Conservation (phyloP, 1,284 basidiomycete genomes). For the Naganishia cerealis region DNA sequence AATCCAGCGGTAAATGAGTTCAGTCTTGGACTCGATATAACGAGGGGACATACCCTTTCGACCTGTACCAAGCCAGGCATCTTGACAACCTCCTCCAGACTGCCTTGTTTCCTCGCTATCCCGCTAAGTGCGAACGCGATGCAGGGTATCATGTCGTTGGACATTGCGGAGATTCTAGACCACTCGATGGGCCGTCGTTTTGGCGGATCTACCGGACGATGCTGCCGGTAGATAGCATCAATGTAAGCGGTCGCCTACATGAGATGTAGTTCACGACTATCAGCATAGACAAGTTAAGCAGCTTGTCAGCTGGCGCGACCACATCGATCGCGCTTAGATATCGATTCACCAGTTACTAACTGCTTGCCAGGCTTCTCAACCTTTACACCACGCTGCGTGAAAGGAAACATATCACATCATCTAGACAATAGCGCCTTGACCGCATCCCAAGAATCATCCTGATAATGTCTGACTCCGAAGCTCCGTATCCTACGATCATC, state of each 20-base stretch:
- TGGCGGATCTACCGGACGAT: not conserved
- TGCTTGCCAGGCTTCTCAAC: no score
- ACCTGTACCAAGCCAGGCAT: conserved; percentile 19
- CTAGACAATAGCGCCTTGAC: no score
- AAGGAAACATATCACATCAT: no score
- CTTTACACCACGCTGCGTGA: no score
- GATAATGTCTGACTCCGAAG: conserved; percentile 34
- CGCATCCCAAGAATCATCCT: no score
- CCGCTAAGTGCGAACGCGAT: conserved; percentile 14
- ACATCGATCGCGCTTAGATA: conserved; percentile 6
- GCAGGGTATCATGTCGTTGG: conserved; percentile 20
- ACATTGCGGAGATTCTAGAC: not conserved
- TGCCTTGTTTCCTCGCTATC: conserved; percentile 12
- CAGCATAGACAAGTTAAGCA: no score
- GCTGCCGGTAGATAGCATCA: not conserved
- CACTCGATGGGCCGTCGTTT: not conserved
- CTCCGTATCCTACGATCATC: conserved; percentile 44
- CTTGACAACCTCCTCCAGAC: conserved; percentile 5
- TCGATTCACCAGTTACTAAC: not conserved
- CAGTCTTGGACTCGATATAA: no score
- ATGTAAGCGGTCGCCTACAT: no score
- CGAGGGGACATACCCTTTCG: conserved; percentile 16
- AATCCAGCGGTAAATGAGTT: not conserved
- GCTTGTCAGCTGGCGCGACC: not conserved
- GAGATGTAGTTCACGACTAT: no score